Evolutionary conservation across 2,329 filamentous ascomycete genomes (phyloP).

Genomic region (Colletotrichum navitas): DNA sequence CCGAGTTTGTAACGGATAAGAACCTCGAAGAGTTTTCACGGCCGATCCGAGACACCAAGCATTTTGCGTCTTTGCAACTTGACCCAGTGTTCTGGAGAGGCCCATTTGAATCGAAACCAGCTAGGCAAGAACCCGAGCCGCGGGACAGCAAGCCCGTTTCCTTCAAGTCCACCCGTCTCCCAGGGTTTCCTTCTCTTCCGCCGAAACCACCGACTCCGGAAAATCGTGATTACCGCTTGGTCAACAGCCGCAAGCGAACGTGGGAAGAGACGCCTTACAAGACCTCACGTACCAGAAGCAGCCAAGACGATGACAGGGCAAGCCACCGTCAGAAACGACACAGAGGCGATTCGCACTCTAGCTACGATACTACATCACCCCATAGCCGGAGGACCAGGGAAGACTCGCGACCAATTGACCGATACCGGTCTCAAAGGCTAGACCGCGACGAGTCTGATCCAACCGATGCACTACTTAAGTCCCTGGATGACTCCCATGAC

Average conservation of each 20-base stretch:
- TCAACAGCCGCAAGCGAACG: conserved; percentile 29
- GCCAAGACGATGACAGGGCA: conserved; percentile 15
- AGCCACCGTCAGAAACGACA: conserved; percentile 31
- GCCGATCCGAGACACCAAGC: conserved; percentile 55
- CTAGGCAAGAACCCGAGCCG: conserved; percentile 15
- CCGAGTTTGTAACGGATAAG: conserved; percentile 58
- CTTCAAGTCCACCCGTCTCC: conserved; percentile 36
- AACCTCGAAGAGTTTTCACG: conserved; percentile 58
- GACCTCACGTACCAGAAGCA: not conserved
- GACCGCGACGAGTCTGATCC: conserved; percentile 21
- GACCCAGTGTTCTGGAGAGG: conserved; percentile 58
- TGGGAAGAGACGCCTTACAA: conserved; percentile 34
- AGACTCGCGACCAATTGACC: conserved; percentile 18
- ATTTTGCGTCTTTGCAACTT: conserved; percentile 56
- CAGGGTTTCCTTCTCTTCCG: conserved; percentile 35
- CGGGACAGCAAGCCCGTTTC: conserved; percentile 19
- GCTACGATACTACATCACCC: conserved; percentile 22
- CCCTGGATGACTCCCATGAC: conserved; percentile 12
- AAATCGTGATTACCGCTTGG: conserved; percentile 18
- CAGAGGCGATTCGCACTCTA: conserved; percentile 14
- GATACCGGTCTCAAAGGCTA: conserved; percentile 23
- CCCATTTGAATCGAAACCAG: not conserved
- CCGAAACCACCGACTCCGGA: conserved; percentile 35
- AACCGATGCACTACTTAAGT: not conserved
- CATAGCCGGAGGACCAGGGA: conserved; percentile 13